Percentiles rank a stretch among this genome's conserved stretches.
phyloP scores from a whole-genome alignment of 352 stramenopile species.

The Globisporangium apiculatum region DNA sequence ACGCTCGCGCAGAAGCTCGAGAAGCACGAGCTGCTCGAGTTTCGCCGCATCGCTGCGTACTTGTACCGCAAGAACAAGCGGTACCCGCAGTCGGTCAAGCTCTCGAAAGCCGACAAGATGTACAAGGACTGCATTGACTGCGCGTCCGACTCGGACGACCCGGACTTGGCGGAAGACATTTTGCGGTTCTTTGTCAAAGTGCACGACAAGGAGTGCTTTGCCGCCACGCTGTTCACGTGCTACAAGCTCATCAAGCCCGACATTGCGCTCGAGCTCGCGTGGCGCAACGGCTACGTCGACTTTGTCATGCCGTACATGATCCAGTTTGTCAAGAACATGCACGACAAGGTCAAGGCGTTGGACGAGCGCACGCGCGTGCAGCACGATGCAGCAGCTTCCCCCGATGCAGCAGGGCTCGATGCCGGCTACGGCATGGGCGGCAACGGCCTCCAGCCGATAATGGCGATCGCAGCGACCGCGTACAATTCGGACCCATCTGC shows the following conservation, averaged over 20 bases:
- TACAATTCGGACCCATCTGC: constrained; percentile 73
- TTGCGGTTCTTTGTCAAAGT: constrained; percentile 99
- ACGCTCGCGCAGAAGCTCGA: constrained; percentile 97
- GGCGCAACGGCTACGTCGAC: constrained; percentile 98
- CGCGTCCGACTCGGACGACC: constrained; percentile 93
- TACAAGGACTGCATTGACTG: constrained; percentile 99
- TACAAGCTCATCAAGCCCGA: constrained; percentile 98
- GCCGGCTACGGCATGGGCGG: constrained; percentile 69
- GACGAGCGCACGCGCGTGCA: constrained; percentile 85
- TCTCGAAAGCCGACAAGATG: constrained; percentile 99
- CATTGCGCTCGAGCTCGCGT: constrained; percentile 97
- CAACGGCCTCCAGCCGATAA: constrained; percentile 61
- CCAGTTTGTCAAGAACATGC: constrained; percentile 97
- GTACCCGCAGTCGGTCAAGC: constrained; percentile 95
- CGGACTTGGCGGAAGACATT: constrained; percentile 96
- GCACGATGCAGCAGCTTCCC: constrained; percentile 58
- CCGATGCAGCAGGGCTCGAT: constrained; percentile 37
- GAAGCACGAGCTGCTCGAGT: constrained; percentile 99
- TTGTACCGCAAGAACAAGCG: constrained; percentile 99
- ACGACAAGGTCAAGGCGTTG: constrained; percentile 92
- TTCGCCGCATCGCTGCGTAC: constrained; percentile 98
- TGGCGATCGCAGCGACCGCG: constrained; percentile 74
- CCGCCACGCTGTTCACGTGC: constrained; percentile 97
- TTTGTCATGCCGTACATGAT: constrained; percentile 99
- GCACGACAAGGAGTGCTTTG: constrained; percentile 99